Conservation (phyloP, 257 asterid genomes). For the Solanum peruvianum region DNA sequence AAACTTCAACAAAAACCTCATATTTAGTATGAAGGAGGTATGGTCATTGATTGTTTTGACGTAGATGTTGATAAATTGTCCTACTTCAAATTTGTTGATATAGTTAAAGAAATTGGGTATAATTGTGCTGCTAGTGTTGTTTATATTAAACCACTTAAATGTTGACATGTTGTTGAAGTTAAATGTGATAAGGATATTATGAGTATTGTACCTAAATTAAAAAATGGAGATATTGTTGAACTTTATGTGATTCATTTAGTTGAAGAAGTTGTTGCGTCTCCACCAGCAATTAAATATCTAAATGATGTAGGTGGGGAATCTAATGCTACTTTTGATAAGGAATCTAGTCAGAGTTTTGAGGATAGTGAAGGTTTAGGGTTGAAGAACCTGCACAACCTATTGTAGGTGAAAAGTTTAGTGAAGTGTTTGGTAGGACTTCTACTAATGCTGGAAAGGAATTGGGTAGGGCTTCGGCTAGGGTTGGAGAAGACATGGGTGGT, state of each 20-base stretch:
- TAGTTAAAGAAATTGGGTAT: neutral
- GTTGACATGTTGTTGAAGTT: neutral
- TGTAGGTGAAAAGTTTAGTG: neutral
- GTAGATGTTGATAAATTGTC: neutral
- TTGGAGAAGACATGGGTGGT: neutral
- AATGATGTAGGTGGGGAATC: neutral
- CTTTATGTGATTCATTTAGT: neutral
- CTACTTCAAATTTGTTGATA: neutral
- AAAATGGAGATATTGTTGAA: neutral
- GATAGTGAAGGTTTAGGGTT: too few relatives aligned
- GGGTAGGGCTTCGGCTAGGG: too few relatives aligned
- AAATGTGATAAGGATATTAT: neutral
- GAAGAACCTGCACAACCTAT: too few relatives aligned
- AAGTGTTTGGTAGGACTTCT: too few relatives aligned
- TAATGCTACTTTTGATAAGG: neutral
- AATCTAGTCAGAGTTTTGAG: too few relatives aligned
- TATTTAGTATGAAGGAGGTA: neutral
- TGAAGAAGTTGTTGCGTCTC: neutral
- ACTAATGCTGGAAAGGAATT: too few relatives aligned
- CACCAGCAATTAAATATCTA: neutral
- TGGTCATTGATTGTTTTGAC: neutral
- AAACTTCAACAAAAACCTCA: neutral
- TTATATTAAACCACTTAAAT: neutral
- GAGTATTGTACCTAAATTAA: neutral
- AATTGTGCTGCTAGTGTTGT: too few relatives aligned